These are phyloP conservation scores for Alternaria sp. DNA, from an alignment of 2,329 filamentous ascomycete genomes.

Conservation along the genomic window DNA sequence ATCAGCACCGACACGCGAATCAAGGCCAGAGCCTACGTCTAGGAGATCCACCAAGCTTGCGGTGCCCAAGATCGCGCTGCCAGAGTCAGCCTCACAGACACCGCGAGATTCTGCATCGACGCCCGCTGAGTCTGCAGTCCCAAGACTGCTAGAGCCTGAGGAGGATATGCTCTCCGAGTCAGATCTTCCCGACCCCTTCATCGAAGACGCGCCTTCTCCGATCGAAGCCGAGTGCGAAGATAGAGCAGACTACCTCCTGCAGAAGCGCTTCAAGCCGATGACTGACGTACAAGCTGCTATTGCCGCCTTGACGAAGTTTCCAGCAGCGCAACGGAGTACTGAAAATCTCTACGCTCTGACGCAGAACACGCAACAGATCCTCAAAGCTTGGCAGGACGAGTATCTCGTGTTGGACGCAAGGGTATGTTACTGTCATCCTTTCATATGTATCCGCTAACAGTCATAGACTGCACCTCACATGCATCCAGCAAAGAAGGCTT, in stretches of 20 bases:
- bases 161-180: slow-evolving; percentile 46
- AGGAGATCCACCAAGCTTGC: slow-evolving; percentile 15
- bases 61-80: slow-evolving; percentile 29
- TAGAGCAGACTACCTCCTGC: slow-evolving; percentile 51
- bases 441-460: slow-evolving; percentile 28
- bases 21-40: slow-evolving; percentile 10
- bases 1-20: slow-evolving; percentile 7
- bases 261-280: slow-evolving; percentile 51
- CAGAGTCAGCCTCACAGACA: slow-evolving; percentile 34
- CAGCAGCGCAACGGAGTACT: slow-evolving; percentile 52
- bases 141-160: slow-evolving; percentile 36
- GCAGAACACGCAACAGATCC: slow-evolving; percentile 59
- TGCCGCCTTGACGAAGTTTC: slow-evolving; percentile 51
- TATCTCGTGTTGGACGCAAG: slow-evolving; percentile 61
- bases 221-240: slow-evolving; percentile 47
- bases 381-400: slow-evolving; percentile 65
- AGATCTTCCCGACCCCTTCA: slow-evolving; percentile 47
- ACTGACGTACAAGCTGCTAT: slow-evolving; percentile 53
- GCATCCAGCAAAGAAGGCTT: slow-evolving; percentile 58
- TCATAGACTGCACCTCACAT: slow-evolving; percentile 58
- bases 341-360: slow-evolving; percentile 64
- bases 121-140: slow-evolving; percentile 26
- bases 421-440: slow-evolving; percentile 25
- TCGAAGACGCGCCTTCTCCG: slow-evolving; percentile 35
- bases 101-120: slow-evolving; percentile 35